A percentile compares a stretch with the other conserved stretches of the same genome.
Evolutionary conservation across 441 rosid genomes (phyloP).

Genomic region (Sinapis alba): DNA sequence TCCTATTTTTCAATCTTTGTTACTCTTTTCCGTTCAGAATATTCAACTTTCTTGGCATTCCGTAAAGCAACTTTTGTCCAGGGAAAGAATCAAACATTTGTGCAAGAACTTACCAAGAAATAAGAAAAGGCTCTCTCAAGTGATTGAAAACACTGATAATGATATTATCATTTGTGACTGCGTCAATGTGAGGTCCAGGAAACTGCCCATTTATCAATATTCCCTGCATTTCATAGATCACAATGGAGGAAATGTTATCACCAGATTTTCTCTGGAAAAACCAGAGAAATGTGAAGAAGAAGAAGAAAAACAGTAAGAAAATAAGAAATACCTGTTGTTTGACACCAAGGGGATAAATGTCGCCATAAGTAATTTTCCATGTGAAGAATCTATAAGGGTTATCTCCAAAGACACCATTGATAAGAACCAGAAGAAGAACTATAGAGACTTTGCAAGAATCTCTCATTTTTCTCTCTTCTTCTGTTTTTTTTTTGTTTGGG

Average conservation of each 20-base stretch:
- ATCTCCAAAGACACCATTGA: conserved; percentile 59
- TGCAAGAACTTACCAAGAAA: conserved; percentile 49
- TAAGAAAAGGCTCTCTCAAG: conserved; percentile 51
- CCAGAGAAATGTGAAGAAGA: neutral
- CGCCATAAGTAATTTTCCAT: conserved; percentile 86
- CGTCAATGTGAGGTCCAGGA: conserved; percentile 75
- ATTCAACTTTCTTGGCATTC: conserved; percentile 31
- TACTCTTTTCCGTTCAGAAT: conserved; percentile 1
- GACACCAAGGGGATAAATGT: conserved; percentile 83
- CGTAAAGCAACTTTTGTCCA: conserved; percentile 1
- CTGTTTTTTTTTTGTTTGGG: neutral
- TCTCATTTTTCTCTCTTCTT: conserved; percentile 43
- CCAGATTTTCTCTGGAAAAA: neutral
- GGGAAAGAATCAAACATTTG: neutral
- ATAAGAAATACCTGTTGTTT: conserved; percentile 74
- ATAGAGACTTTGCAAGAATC: conserved; percentile 43
- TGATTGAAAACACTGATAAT: conserved; percentile 57
- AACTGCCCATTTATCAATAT: conserved; percentile 72
- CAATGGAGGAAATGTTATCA: conserved; percentile 18
- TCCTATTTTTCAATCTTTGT: conserved; percentile 11
- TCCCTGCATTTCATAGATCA: conserved; percentile 46
- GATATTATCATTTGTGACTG: conserved; percentile 62
- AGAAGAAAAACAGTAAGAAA: neutral
- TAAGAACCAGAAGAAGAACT: conserved; percentile 46
- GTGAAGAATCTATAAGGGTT: conserved; percentile 78